Percentiles rank a stretch among this genome's conserved stretches.
Evolutionary conservation across 208 protist genomes (phyloP).

Genomic region (Trypanosoma rangeli): DNA sequence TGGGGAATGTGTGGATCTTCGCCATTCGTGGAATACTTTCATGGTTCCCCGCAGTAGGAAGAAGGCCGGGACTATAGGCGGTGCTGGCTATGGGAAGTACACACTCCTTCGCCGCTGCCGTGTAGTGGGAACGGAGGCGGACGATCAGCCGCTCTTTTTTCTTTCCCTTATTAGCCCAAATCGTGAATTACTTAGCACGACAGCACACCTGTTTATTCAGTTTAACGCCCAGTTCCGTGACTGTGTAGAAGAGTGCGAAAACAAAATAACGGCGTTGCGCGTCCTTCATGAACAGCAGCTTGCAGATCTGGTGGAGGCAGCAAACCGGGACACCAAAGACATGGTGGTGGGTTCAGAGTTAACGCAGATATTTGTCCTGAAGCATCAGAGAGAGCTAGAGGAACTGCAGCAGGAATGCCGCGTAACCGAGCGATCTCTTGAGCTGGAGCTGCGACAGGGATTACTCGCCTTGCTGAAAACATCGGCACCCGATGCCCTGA

Average conservation of each 20-base stretch:
- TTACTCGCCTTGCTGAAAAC: slow-evolving; percentile 51
- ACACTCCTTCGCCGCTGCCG: slow-evolving; percentile 25
- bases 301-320: slow-evolving; percentile 52
- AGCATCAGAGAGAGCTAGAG: slow-evolving; percentile 64
- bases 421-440: slow-evolving; percentile 29
- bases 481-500: slow-evolving; percentile 58
- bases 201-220: slow-evolving; percentile 55
- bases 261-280: slow-evolving; percentile 37
- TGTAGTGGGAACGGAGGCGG: slow-evolving; percentile 12
- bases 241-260: slow-evolving; percentile 21
- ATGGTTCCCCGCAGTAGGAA: not conserved
- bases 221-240: slow-evolving; percentile 51
- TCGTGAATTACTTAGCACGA: slow-evolving; percentile 43
- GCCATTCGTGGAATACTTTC: slow-evolving; percentile 25
- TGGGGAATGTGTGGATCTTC: slow-evolving; percentile 16
- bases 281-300: slow-evolving; percentile 58
- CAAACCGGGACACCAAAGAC: slow-evolving; percentile 35
- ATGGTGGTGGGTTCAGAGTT: slow-evolving; percentile 71
- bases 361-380: slow-evolving; percentile 55
- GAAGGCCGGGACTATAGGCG: not conserved
- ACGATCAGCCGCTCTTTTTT: slow-evolving; percentile 51
- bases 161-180: slow-evolving; percentile 69
- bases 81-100: slow-evolving; percentile 8
- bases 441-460: slow-evolving; percentile 38
- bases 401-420: slow-evolving; percentile 32